A percentile compares a stretch with the other conserved stretches of the same genome.
These are phyloP conservation scores for Mycena leptocephala DNA, from an alignment of 768 basidiomycete species.

Conservation along the genomic window DNA sequence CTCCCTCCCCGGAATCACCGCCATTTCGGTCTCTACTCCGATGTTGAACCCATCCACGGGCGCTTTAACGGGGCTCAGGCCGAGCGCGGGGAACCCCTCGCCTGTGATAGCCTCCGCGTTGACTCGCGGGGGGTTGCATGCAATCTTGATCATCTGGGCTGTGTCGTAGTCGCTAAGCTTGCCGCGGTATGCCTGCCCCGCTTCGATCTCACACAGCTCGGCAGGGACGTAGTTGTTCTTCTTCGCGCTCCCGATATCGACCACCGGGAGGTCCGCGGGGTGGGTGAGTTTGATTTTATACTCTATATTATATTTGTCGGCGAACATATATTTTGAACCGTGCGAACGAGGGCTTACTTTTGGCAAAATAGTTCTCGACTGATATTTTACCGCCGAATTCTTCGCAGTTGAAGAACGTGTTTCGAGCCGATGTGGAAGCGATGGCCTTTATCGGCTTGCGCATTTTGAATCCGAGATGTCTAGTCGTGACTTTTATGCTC, in stretches of 20 bases:
- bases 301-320: slow-evolving; percentile 57
- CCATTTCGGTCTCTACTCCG: slow-evolving; percentile 70
- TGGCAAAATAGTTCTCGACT: slow-evolving; percentile 76
- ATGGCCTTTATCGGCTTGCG: slow-evolving; percentile 65
- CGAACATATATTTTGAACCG: background rate
- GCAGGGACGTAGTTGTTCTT: slow-evolving; percentile 68
- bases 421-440: slow-evolving; percentile 53
- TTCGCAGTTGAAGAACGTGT: slow-evolving; percentile 63
- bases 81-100: slow-evolving; percentile 72
- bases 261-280: slow-evolving; percentile 49
- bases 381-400: slow-evolving; percentile 69
- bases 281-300: slow-evolving; percentile 57
- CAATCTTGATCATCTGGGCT: slow-evolving; percentile 77
- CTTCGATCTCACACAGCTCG: slow-evolving; percentile 78
- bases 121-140: slow-evolving; percentile 73
- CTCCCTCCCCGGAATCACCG: slow-evolving; percentile 75
- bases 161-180: slow-evolving; percentile 77
- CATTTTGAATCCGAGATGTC: slow-evolving; percentile 68
- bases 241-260: slow-evolving; percentile 50
- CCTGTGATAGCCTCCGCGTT: slow-evolving; percentile 74
- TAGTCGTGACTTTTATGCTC: slow-evolving; percentile 72
- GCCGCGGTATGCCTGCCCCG: slow-evolving; percentile 73
- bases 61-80: slow-evolving; percentile 55
- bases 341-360: slow-evolving; percentile 61
- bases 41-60: slow-evolving; percentile 74